Evolutionary conservation across 2,329 filamentous ascomycete genomes (phyloP).

Genomic region (Diplodia sapinea): DNA sequence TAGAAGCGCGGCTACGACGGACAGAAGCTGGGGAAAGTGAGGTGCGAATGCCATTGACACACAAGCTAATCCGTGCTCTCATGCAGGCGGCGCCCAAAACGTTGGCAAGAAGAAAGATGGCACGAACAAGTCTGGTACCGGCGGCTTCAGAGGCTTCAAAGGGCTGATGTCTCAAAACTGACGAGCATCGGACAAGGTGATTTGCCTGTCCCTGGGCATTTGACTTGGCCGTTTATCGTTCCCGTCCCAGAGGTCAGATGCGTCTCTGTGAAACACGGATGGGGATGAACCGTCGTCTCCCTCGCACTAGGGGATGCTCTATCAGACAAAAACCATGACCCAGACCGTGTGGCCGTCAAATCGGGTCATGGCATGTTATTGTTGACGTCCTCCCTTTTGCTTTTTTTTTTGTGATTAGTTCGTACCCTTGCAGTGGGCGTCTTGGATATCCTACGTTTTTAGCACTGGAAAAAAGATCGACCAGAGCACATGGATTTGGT

Average conservation of each 20-base stretch:
- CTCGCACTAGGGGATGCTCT: neutral
- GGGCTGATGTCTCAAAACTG: conserved; percentile 31
- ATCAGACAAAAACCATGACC: neutral
- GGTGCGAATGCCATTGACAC: conserved; percentile 1
- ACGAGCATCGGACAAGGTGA: neutral
- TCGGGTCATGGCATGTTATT: neutral
- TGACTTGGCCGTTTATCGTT: neutral
- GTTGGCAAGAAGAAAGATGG: conserved; percentile 56
- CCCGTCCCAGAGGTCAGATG: neutral
- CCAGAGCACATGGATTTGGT: neutral
- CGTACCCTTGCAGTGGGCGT: neutral
- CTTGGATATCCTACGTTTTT: neutral
- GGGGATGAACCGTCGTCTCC: neutral
- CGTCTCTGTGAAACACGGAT: neutral
- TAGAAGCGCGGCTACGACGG: no score
- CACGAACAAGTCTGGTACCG: conserved; percentile 18
- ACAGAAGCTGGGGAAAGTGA: neutral
- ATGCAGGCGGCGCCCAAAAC: conserved; percentile 59
- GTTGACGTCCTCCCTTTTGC: neutral
- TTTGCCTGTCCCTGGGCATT: neutral
- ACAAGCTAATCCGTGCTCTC: conserved; percentile 18
- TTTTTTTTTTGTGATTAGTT: neutral
- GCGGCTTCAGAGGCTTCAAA: conserved; percentile 32
- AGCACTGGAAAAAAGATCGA: conserved; percentile 8
- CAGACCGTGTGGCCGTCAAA: neutral